Base-by-base conservation (phyloP, 2,329 filamentous ascomycete genomes). In the Onygenales sp. region DNA sequence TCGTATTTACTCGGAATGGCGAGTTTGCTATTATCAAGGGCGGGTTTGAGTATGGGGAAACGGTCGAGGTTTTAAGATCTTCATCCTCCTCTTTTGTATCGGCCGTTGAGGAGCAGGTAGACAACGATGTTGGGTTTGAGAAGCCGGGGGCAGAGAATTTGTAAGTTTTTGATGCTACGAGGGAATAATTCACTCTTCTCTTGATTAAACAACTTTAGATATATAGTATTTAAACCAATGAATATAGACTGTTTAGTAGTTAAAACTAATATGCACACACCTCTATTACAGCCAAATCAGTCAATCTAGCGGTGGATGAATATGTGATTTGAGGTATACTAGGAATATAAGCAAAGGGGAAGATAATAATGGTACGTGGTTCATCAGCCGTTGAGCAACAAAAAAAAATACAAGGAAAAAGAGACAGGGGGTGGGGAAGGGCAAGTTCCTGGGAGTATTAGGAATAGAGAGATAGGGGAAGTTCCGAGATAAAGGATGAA, bases 1-100 rank as follows among this genome's bases (percentile, higher is more conserved):
- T 67, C 37, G 3, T 66, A 7, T 56, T 66, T 57, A 59, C 57
- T 31, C 57, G 56, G 40, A 58, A 59, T 42, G 59, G 61, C 46
- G 55, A 64, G 32, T 46, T 66, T 42, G 62, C 58, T 14, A 56
- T 65, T 45, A 57, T 66, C 34, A 61, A 60, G 33, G 59, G 59
- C n/a, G 61, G 63, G 8, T 50, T 65, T 34, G 62, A 63, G 32
- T 58, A 58, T 59, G 53, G 17, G n/a, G 45, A 47, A 4, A 10
- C 31, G 1, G 42, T 27, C 31, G 42, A 44, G 42, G 21, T 32
- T 44, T 32, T 44, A 11, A 11, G 13, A 13, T 32, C 27, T 17
- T 10, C 17, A 2, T 27, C 42, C 2, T 44, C 42, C 17, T 6
- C 10, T 44, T 44, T 31, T 17, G 21, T 27, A 17, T 44, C 42